A percentile compares a stretch with the other conserved stretches of the same genome.
These are phyloP conservation scores for Lachancea fermentati DNA, from an alignment of 805 yeast species.

Conservation along the genomic window DNA sequence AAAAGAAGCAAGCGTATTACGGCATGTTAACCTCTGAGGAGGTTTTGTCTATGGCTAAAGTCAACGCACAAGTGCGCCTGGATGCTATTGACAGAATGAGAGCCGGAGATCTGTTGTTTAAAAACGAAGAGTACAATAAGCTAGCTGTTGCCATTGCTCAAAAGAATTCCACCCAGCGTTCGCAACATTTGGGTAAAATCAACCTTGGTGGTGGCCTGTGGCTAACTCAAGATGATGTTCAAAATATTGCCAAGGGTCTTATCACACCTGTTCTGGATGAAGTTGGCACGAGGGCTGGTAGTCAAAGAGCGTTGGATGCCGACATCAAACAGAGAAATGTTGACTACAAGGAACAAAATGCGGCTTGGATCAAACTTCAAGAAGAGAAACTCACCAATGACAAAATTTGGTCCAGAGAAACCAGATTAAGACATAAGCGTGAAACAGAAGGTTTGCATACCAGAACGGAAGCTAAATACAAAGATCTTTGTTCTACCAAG, in stretches of 20 bases:
- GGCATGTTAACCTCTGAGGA: conserved; percentile 31
- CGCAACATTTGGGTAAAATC: conserved; percentile 43
- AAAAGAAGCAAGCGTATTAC: conserved; percentile 24
- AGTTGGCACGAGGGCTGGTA: conserved; percentile 60
- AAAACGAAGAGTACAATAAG: conserved; percentile 55
- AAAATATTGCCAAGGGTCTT: conserved; percentile 68
- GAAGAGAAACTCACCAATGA: conserved; percentile 36
- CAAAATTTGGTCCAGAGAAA: conserved; percentile 34
- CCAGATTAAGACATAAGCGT: conserved; percentile 43
- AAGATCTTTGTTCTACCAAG: conserved; percentile 30
- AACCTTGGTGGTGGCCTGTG: conserved; percentile 85
- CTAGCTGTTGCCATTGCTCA: conserved; percentile 76
- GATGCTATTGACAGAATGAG: conserved; percentile 40
- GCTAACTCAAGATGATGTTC: conserved; percentile 70
- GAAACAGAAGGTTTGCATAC: conserved; percentile 44
- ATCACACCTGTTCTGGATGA: conserved; percentile 81
- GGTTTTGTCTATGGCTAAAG: conserved; percentile 47
- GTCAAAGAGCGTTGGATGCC: conserved; percentile 57
- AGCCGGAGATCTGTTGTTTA: conserved; percentile 29
- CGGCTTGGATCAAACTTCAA: conserved; percentile 38
- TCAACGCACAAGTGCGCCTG: conserved; percentile 41
- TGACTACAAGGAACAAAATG: conserved; percentile 36
- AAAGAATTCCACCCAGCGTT: conserved; percentile 50
- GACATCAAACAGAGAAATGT: conserved; percentile 35
- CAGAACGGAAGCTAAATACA: conserved; percentile 32